These are phyloP conservation scores for Reutealis trisperma DNA, from an alignment of 345 rosid genomes.

Conservation along the genomic window DNA sequence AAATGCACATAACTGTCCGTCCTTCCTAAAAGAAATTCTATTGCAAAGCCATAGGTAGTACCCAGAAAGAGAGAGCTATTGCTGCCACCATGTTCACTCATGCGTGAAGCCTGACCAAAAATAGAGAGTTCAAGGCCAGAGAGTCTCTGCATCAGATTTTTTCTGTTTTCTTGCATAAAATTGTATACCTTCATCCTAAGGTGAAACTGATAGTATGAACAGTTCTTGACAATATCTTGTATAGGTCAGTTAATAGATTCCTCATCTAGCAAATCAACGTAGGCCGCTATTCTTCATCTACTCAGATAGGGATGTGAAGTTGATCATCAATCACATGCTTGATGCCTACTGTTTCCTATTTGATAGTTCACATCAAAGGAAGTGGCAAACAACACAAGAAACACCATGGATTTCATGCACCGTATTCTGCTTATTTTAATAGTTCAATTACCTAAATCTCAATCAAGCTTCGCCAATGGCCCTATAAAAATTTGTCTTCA, in stretches of 20 bases:
- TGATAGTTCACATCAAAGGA: background rate
- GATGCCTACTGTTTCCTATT: background rate
- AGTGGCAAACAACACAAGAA: background rate
- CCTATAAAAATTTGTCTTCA: background rate
- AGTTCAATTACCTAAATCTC: too few relatives aligned
- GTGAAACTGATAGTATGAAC: too few relatives aligned
- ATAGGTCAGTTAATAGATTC: background rate
- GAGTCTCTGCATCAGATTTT: too few relatives aligned
- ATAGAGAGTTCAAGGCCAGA: too few relatives aligned
- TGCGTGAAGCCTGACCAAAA: background rate
- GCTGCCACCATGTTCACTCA: background rate
- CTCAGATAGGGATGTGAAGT: background rate
- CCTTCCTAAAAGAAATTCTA: background rate
- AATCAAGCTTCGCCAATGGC: background rate
- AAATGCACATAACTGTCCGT: background rate
- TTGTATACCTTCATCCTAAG: too few relatives aligned
- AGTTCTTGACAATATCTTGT: too few relatives aligned
- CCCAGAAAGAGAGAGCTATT: background rate
- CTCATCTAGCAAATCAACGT: background rate
- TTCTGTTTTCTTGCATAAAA: too few relatives aligned
- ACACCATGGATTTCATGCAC: background rate
- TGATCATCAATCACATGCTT: conserved; percentile 1
- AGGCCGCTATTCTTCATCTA: background rate
- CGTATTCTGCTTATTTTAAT: background rate
- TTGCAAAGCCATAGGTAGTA: background rate